Evolutionary conservation across 352 stramenopile species (phyloP).

Genomic region (Pythium coloratum): DNA sequence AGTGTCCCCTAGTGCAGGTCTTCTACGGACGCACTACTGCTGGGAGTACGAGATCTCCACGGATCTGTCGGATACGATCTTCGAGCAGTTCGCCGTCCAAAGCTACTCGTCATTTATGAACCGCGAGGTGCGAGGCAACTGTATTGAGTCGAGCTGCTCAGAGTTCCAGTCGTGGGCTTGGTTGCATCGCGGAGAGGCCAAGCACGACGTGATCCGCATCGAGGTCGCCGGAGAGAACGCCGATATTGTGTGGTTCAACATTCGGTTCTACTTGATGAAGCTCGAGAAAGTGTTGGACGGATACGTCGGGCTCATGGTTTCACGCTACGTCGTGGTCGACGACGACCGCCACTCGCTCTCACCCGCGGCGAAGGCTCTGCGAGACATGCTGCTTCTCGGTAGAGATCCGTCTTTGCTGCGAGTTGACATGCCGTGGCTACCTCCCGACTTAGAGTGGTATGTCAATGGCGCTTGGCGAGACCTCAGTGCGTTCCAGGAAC

Average conservation of each 20-base stretch:
- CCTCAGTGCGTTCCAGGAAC: conserved; percentile 3
- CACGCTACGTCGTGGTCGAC: background rate
- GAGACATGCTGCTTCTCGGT: conserved; percentile 15
- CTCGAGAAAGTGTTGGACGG: conserved; percentile 12
- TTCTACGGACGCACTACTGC: background rate
- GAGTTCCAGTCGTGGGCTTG: background rate
- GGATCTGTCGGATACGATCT: conserved; percentile 4
- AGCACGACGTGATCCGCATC: background rate
- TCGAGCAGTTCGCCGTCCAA: conserved; percentile 16
- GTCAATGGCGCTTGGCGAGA: conserved; percentile 13
- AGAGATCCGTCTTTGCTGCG: conserved; percentile 6
- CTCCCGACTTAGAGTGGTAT: conserved; percentile 21
- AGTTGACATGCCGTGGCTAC: conserved; percentile 16
- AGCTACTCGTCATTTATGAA: background rate
- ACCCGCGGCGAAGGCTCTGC: background rate
- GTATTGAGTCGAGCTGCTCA: background rate
- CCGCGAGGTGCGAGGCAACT: background rate
- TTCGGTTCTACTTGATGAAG: conserved; percentile 5
- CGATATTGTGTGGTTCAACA: background rate
- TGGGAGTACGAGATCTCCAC: conserved; percentile 10
- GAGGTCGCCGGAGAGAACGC: background rate
- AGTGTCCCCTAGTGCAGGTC: background rate
- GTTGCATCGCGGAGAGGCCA: background rate
- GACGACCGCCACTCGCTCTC: background rate
- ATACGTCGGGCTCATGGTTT: background rate